Percentiles rank a stretch among this genome's conserved stretches.
Evolutionary conservation across 2,329 filamentous ascomycete species (phyloP).

Genomic region (Metarhizium robertsii): DNA sequence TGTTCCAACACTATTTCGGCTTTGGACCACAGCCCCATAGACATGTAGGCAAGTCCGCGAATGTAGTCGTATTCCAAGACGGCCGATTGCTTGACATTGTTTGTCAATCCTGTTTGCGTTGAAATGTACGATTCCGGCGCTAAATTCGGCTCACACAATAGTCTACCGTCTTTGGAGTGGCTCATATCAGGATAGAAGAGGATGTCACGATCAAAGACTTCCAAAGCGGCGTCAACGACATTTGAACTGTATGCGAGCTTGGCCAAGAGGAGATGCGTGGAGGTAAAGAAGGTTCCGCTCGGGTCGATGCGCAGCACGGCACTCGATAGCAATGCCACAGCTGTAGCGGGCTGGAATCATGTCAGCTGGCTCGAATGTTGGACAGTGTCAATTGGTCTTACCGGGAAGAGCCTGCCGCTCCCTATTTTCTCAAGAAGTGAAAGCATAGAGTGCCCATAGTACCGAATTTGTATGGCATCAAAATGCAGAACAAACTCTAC

Average conservation of each 20-base stretch:
- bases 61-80: constrained; percentile 61
- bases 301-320: constrained; percentile 61
- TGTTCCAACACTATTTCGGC: constrained; percentile 54
- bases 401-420: constrained; percentile 30
- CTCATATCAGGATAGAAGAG: constrained; percentile 51
- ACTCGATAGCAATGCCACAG: constrained; percentile 33
- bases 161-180: constrained; percentile 23
- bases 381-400: constrained; percentile 16
- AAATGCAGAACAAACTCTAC: constrained; percentile 38
- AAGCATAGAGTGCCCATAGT: constrained; percentile 34
- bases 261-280: constrained; percentile 48
- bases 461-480: constrained; percentile 42
- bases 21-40: constrained; percentile 49
- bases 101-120: constrained; percentile 45
- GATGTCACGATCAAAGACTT: constrained; percentile 55
- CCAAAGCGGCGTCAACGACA: constrained; percentile 43
- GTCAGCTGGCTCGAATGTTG: constrained; percentile 5
- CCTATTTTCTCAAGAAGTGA: constrained; percentile 32
- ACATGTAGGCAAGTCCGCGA: constrained; percentile 56
- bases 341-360: constrained; percentile 31
- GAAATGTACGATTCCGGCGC: constrained; percentile 50
- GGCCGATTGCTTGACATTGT: constrained; percentile 37
- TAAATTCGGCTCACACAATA: constrained; percentile 36
- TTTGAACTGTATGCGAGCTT: constrained; percentile 49
- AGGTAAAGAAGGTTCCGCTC: constrained; percentile 55